phyloP scores from a whole-genome alignment of 345 rosid genomes.

The Moricandia arvensis region DNA sequence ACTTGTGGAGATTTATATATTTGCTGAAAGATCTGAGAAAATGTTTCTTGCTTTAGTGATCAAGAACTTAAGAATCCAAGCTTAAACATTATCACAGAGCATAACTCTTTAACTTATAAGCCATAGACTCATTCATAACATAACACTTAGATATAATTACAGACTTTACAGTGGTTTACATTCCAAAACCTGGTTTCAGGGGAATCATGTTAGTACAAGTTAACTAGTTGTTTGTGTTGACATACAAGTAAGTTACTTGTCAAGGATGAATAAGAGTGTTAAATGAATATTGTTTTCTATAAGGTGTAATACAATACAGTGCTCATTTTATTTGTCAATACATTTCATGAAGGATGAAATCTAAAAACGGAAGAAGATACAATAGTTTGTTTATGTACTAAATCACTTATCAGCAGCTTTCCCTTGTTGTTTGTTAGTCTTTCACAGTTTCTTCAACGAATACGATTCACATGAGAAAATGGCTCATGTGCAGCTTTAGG shows the following conservation, averaged over 20 bases:
- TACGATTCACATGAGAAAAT: background rate
- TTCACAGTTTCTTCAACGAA: background rate
- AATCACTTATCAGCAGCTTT: background rate
- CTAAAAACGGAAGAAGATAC: background rate
- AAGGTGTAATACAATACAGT: background rate
- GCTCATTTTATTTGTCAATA: background rate
- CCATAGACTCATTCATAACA: no score
- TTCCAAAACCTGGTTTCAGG: background rate
- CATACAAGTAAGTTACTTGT: no score
- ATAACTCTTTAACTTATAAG: no score
- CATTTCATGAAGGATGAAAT: background rate
- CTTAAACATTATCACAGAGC: background rate
- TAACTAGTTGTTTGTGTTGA: no score
- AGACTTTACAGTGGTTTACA: background rate
- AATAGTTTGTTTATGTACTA: background rate
- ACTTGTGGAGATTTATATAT: background rate
- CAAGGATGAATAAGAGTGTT: no score
- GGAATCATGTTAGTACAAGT: background rate
- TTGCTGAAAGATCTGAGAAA: background rate
- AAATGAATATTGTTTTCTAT: background rate
- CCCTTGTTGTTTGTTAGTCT: background rate
- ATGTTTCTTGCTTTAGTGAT: background rate
- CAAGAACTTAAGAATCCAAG: background rate
- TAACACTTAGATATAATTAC: no score
- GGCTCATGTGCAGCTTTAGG: background rate